A percentile compares a stretch with the other conserved stretches of the same genome.
Evolutionary conservation across 495 filamentous ascomycete species (phyloP).

Genomic region (Hyaloscypha variabilis): DNA sequence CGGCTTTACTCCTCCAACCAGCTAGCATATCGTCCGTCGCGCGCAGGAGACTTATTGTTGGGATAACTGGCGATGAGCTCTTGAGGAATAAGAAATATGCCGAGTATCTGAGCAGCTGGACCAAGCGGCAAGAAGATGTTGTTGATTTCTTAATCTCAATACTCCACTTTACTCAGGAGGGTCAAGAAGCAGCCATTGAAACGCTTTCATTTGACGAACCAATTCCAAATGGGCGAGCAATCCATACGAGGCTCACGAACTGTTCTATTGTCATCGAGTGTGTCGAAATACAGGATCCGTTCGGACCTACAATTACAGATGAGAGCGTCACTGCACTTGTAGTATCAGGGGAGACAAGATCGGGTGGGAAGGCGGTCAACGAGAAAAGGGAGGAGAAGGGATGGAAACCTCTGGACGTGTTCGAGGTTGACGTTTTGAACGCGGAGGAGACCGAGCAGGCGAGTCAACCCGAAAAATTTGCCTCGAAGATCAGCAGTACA

Average conservation of each 20-base stretch:
- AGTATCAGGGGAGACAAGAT: slow-evolving; percentile 85
- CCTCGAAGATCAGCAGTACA: slow-evolving; percentile 89
- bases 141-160: slow-evolving; percentile 73
- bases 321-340: slow-evolving; percentile 78
- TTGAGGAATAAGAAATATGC: slow-evolving; percentile 87
- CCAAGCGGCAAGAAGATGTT: slow-evolving; percentile 65
- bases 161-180: slow-evolving; percentile 50
- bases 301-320: slow-evolving; percentile 89
- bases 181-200: slow-evolving; percentile 38
- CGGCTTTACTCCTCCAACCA: slow-evolving; percentile 66
- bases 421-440: slow-evolving; percentile 91
- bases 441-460: slow-evolving; percentile 57
- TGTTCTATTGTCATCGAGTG: slow-evolving; percentile 61
- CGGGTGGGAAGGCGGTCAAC: slow-evolving; percentile 84
- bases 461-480: slow-evolving; percentile 59
- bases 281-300: slow-evolving; percentile 85
- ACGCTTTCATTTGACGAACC: slow-evolving; percentile 23
- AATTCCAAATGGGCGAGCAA: slow-evolving; percentile 25
- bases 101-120: slow-evolving; percentile 78
- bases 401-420: slow-evolving; percentile 76
- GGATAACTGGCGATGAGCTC: slow-evolving; percentile 85
- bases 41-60: slow-evolving; percentile 67
- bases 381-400: slow-evolving; percentile 74
- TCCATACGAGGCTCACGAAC: slow-evolving; percentile 44
- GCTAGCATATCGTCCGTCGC: slow-evolving; percentile 40